Conservation (phyloP, 169 alveolate species). For the Plasmodium berghei region DNA sequence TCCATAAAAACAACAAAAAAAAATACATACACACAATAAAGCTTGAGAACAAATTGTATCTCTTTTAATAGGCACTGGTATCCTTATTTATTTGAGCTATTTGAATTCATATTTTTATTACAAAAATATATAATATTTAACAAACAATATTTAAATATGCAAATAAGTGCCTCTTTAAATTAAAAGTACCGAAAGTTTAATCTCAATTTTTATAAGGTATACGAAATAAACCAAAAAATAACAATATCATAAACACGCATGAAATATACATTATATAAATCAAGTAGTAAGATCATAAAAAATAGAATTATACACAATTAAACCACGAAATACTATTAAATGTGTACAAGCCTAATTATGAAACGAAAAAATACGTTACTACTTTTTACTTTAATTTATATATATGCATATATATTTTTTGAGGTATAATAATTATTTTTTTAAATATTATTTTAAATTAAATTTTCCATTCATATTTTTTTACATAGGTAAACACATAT, state of each 20-base stretch:
- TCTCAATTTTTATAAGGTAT: background rate
- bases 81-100: background rate
- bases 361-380: conserved; percentile 1
- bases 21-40: background rate
- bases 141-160: conserved; percentile 24
- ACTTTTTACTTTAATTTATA: background rate
- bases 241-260: too few species aligned
- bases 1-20: background rate
- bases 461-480: conserved; percentile 9
- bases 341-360: background rate
- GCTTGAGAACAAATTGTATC: too few species aligned
- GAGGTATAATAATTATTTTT: conserved; percentile 2
- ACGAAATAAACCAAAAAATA: background rate
- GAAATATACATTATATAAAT: background rate
- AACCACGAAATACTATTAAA: conserved; percentile 7
- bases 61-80: background rate
- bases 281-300: background rate
- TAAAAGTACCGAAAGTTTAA: background rate
- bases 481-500: background rate
- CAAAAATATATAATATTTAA: conserved; percentile 13
- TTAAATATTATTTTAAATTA: conserved; percentile 13
- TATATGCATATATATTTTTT: background rate
- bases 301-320: background rate
- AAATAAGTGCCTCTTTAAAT: conserved; percentile 46
- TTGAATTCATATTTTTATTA: background rate